Evolutionary conservation across 257 asterid species (phyloP).

Genomic region (Solanum verrucosum): DNA sequence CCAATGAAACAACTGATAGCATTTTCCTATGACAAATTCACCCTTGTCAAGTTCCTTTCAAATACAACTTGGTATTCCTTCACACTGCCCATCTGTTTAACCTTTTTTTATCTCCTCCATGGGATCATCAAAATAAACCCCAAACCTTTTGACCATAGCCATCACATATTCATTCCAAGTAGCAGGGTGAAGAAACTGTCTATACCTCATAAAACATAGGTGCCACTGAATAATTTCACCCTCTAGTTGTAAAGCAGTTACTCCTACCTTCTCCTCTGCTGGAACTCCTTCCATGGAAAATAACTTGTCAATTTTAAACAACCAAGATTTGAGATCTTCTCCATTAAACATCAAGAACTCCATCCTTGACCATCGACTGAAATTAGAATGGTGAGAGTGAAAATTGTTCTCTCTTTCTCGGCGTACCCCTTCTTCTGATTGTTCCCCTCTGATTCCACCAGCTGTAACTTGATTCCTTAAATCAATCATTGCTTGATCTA

Average conservation of each 20-base stretch:
- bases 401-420: not conserved
- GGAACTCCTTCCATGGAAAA: not conserved
- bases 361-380: not conserved
- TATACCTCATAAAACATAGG: not conserved
- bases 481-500: not conserved
- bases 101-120: not conserved
- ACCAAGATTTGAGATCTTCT: not conserved
- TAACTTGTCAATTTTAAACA: not conserved
- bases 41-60: not conserved
- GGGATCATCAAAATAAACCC: not conserved
- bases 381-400: not conserved
- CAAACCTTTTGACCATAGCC: not conserved
- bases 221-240: not conserved
- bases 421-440: no score
- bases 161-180: not conserved
- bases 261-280: not conserved
- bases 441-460: not conserved
- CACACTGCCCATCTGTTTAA: not conserved
- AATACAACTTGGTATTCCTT: not conserved
- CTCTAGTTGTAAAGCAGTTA: not conserved
- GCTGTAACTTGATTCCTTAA: not conserved
- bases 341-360: not conserved
- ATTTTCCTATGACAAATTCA: not conserved
- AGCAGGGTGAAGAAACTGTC: not conserved
- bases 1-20: not conserved